Base-by-base conservation (phyloP, 306 rosid genomes). In the Rosa persica region DNA sequence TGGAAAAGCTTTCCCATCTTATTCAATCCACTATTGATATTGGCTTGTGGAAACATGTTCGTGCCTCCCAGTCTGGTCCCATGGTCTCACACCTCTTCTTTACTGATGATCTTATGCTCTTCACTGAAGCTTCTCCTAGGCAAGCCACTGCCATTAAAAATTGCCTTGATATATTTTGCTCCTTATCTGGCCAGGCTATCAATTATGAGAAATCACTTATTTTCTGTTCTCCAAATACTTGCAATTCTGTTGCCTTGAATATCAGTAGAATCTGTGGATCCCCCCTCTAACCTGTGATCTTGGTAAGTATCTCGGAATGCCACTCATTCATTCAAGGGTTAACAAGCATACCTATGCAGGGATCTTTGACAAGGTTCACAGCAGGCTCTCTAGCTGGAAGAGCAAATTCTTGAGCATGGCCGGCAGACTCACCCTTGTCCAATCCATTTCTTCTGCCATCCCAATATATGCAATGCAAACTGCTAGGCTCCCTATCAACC, bases 191-290 rank as follows among this genome's bases (percentile, higher is more conserved):
- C 1, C 57, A 51, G 1, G 20, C 57, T 15, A n/a, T 51, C 6
- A 16, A 22, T 51, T 15, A 2, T 15, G 22, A 51, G 8, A 51
- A 51, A 19, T 51, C n/a, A 4, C 4, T 15, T 15, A 15, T 16
- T 51, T 15, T 51, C 34, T 51, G 57, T 15, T 51, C 57, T 51
- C 57, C n/a, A 12, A 51, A 51, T 6, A 16, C 57, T 51, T 16
- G 22, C 3, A 16, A 5, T 0, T 3, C 0, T 4, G 1, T 15
- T 4, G 57, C 57, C 4, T 2, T 0, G 6, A 5, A 16, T 3
- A 51, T 51, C 15, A 51, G n/a, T 5, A 19, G 8, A 4, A 4
- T 4, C 4, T 51, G 8, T 15, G 5, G 6, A 0, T 51, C 57
- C 1, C 57, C 57, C 15, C 7, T 51, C 7, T 51, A 5, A 51